Conservation (phyloP, 2,329 filamentous ascomycete species). For the Ophiostoma piceae region DNA sequence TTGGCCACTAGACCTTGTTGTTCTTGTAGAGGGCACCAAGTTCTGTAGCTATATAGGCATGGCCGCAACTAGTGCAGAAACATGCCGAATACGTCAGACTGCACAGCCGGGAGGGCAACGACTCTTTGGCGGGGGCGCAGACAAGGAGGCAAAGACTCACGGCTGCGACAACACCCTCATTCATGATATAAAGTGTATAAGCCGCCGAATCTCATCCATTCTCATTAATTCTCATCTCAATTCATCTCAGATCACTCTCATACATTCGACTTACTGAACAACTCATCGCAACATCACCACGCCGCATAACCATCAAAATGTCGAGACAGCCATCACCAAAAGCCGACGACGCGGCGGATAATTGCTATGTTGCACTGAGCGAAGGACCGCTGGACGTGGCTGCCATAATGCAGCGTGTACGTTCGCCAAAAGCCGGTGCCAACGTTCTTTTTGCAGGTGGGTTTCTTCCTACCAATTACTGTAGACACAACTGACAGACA, state of each 20-base stretch:
- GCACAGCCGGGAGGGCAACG: not conserved
- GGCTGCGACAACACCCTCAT: not conserved
- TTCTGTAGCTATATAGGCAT: no score
- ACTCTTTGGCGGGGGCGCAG: constrained; percentile 2
- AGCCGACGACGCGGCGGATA: constrained; percentile 29
- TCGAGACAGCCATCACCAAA: not conserved
- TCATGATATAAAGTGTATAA: not conserved
- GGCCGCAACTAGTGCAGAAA: not conserved
- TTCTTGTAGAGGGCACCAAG: not conserved
- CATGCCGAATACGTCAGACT: not conserved
- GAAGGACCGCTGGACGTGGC: constrained; percentile 54
- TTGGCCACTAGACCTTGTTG: constrained; percentile 30
- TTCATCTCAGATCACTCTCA: not conserved
- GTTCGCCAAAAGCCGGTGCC: constrained; percentile 67
- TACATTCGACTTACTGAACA: not conserved
- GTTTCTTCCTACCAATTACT: no score
- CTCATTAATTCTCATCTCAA: no score
- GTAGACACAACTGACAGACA: constrained; percentile 35
- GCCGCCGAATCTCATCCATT: not conserved
- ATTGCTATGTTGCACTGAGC: constrained; percentile 65
- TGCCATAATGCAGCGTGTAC: constrained; percentile 59
- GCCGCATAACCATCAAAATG: not conserved
- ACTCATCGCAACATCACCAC: not conserved
- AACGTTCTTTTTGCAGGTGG: constrained; percentile 70
- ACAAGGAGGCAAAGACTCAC: not conserved